These are phyloP conservation scores for Apodospora peruviana DNA, from an alignment of 495 filamentous ascomycete genomes.

Conservation along the genomic window DNA sequence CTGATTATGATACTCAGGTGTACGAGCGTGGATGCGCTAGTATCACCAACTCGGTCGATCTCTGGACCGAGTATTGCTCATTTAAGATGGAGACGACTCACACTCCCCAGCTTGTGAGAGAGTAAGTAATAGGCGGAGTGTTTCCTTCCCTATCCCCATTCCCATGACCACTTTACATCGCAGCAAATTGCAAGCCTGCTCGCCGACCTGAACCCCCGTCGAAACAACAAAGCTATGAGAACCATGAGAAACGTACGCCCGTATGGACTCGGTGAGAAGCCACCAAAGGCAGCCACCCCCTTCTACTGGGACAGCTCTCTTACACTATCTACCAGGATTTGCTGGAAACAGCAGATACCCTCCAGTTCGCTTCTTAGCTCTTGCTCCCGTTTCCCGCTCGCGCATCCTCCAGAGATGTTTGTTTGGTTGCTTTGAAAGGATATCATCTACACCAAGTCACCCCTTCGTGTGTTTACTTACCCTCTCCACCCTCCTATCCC, in stretches of 20 bases:
- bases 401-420: slow-evolving; percentile 34
- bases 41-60: slow-evolving; percentile 86
- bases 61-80: slow-evolving; percentile 94
- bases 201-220: slow-evolving; percentile 22
- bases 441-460: slow-evolving; percentile 47
- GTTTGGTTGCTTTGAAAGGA: slow-evolving; percentile 46
- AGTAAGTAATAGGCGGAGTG: slow-evolving; percentile 80
- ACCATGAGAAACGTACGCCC: no score
- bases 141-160: slow-evolving; percentile 56
- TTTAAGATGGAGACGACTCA: slow-evolving; percentile 98
- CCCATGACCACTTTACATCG: slow-evolving; percentile 43
- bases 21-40: slow-evolving; percentile 95
- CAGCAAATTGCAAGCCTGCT: slow-evolving; percentile 25
- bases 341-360: slow-evolving; percentile 37
- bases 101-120: slow-evolving; percentile 91
- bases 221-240: slow-evolving; percentile 16
- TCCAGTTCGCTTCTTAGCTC: slow-evolving; percentile 39
- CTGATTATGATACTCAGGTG: slow-evolving; percentile 50
- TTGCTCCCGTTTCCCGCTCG: slow-evolving; percentile 34
- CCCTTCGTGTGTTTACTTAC: slow-evolving; percentile 54
- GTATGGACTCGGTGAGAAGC: slow-evolving; percentile 47
- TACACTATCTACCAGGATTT: slow-evolving; percentile 55
- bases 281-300: slow-evolving; percentile 42
- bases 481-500: slow-evolving; percentile 39
- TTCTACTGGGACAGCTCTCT: slow-evolving; percentile 47